Percentiles rank a stretch among this genome's conserved stretches.
Evolutionary conservation across 2,329 filamentous ascomycete genomes (phyloP).

Genomic region (Xylaria sp.): DNA sequence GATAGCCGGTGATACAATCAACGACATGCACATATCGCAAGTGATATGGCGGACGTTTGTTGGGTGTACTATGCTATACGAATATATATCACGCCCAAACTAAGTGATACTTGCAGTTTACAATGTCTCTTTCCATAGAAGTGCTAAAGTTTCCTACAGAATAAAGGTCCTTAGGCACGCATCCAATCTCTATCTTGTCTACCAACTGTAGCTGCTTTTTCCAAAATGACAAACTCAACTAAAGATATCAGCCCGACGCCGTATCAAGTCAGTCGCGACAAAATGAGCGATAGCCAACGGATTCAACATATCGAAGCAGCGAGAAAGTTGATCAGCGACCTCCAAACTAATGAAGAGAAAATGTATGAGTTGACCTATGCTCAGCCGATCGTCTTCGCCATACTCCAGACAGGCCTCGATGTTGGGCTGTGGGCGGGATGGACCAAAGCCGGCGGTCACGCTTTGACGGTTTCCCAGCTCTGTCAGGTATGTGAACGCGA

Average conservation of each 20-base stretch:
- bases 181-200: slow-evolving; percentile 12
- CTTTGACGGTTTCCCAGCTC: slow-evolving; percentile 35
- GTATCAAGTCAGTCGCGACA: slow-evolving; percentile 5
- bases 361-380: slow-evolving; percentile 32
- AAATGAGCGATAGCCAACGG: slow-evolving; percentile 31
- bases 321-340: slow-evolving; percentile 34
- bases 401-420: slow-evolving; percentile 35
- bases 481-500: slow-evolving; percentile 30
- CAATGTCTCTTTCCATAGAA: slow-evolving; percentile 1
- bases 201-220: slow-evolving; percentile 4
- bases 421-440: slow-evolving; percentile 40
- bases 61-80: slow-evolving; percentile 4
- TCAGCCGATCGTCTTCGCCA: slow-evolving; percentile 34
- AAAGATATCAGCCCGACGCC: slow-evolving; percentile 6
- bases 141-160: slow-evolving; percentile 8
- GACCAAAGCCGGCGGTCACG: slow-evolving; percentile 33
- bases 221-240: slow-evolving; percentile 1
- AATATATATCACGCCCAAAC: slow-evolving; percentile 10
- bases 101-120: neutral
- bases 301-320: slow-evolving; percentile 35
- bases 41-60: slow-evolving; percentile 2
- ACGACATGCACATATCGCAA: neutral
- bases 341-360: slow-evolving; percentile 41
- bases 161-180: neutral
- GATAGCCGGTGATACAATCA: neutral